phyloP scores from a whole-genome alignment of 257 asterid genomes.

The Fraxinus excelsior region DNA sequence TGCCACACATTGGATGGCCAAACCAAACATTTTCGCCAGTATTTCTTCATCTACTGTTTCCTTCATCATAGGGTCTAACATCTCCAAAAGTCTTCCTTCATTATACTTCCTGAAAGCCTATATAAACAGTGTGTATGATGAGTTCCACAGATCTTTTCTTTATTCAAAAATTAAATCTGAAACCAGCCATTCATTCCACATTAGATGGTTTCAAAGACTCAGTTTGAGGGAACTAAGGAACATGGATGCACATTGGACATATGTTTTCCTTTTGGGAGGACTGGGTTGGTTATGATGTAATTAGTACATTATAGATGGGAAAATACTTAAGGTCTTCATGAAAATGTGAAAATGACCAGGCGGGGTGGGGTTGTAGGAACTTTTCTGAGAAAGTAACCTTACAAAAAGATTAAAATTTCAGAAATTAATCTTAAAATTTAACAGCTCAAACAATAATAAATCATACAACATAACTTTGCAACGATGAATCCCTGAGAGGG shows the following conservation, averaged over 20 bases:
- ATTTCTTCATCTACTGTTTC: slow-evolving; percentile 55
- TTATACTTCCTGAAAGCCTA: slow-evolving; percentile 78
- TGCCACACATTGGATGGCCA: slow-evolving; percentile 88
- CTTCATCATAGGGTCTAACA: slow-evolving; percentile 73
- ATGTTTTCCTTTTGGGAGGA: not conserved
- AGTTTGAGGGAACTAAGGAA: not conserved
- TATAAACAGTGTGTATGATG: slow-evolving; percentile 18
- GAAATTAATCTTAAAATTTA: too few relatives aligned
- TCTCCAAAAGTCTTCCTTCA: slow-evolving; percentile 50
- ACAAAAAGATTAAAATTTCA: too few relatives aligned
- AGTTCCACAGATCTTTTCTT: not conserved
- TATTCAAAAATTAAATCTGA: not conserved
- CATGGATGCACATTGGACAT: not conserved
- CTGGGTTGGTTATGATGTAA: not conserved
- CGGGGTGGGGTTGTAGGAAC: too few relatives aligned
- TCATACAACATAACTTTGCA: too few relatives aligned
- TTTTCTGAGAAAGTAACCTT: too few relatives aligned
- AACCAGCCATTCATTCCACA: not conserved
- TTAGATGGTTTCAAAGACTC: not conserved
- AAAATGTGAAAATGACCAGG: not conserved
- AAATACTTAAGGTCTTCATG: not conserved
- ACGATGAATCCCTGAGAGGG: too few relatives aligned
- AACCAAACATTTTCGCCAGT: slow-evolving; percentile 63
- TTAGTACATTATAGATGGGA: not conserved
- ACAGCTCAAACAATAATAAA: too few relatives aligned